A percentile compares a stretch with the other conserved stretches of the same genome.
Conservation (phyloP, 371 early-diverging fungal species). For the Mortierella polycephala region DNA sequence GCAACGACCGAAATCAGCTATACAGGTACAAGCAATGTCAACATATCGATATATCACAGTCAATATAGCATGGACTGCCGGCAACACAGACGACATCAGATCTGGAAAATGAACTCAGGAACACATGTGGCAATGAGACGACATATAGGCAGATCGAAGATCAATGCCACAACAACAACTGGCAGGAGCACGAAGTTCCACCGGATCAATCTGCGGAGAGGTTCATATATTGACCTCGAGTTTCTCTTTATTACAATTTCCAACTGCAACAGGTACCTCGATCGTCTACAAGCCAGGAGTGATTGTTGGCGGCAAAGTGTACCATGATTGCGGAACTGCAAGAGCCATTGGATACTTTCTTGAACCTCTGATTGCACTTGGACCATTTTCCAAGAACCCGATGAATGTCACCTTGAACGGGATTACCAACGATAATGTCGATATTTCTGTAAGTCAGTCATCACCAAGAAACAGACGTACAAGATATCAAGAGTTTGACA, state of each 20-base stretch:
- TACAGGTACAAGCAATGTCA: slow-evolving; percentile 68
- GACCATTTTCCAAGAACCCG: slow-evolving; percentile 92
- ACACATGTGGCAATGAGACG: not conserved
- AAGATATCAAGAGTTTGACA: too few relatives aligned
- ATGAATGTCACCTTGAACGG: slow-evolving; percentile 85
- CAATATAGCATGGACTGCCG: too few relatives aligned
- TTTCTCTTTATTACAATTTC: not conserved
- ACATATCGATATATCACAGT: not conserved
- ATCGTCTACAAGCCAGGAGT: slow-evolving; percentile 90
- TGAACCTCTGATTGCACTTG: slow-evolving; percentile 89
- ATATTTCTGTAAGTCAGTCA: slow-evolving; percentile 69
- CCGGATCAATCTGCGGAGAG: too few relatives aligned
- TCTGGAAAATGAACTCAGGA: too few relatives aligned
- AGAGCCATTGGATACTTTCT: slow-evolving; percentile 93
- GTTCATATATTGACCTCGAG: too few relatives aligned
- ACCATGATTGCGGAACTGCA: slow-evolving; percentile 81
- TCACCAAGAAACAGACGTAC: too few relatives aligned
- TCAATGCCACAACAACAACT: not conserved
- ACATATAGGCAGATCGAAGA: not conserved
- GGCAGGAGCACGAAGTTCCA: not conserved
- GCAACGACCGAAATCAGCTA: slow-evolving; percentile 91
- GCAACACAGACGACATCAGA: too few relatives aligned
- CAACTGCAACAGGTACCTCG: slow-evolving; percentile 71
- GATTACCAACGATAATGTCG: slow-evolving; percentile 92
- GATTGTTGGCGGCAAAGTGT: slow-evolving; percentile 87